Evolutionary conservation across 306 rosid species (phyloP), one percentile per base, ranked within the genome.

Genomic region (Lathyrus oleraceus): DNA sequence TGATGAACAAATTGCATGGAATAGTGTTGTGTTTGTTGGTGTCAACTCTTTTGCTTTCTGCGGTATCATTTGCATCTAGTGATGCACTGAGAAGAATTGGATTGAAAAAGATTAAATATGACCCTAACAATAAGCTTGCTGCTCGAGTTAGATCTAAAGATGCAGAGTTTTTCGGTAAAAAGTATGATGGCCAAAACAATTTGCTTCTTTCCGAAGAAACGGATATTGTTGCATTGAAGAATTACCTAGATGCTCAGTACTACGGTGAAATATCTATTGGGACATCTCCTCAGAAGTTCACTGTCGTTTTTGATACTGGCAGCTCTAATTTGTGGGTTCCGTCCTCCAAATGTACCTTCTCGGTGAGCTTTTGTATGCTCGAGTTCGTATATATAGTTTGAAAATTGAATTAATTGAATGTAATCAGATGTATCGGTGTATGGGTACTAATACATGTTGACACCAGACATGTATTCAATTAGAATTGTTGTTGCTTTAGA

Each of bases 271-370:
- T 94, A 45, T 72, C 70, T 25, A 85, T 94, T 49, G 98, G 98
- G 23, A 85, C 86, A 57, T 87, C 98, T 25, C 89, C 95, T 51
- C 98, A 94, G 78, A 83, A 70, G 70, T 91, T 94, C 81, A 83
- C 86, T 36, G 96, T 88, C 5, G 82, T 94, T 74, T 94, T 94
- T 16, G 98, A 94, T 74, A 90, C 98, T 0, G 97, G 98, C 0
- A 94, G 98, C 83, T 81, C 98, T 16, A 94, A 94, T 73, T 61
- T 87, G 75, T 94, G 98, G 98, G 97, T 94, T 51, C 97, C 98
- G n/a, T 90, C 98, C 1, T 30, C 84, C 16, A 81, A 70, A 60
- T 94, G 98, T 32, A 20, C 65, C 84, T 70, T 82, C 61, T 94
- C 97, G 81, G 98, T 94, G 72, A 85, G 93, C 40, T 48, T 43